Evolutionary conservation across 2,329 filamentous ascomycete genomes (phyloP), one percentile per base, ranked within the genome.

Genomic region (Aspergillus persii): DNA sequence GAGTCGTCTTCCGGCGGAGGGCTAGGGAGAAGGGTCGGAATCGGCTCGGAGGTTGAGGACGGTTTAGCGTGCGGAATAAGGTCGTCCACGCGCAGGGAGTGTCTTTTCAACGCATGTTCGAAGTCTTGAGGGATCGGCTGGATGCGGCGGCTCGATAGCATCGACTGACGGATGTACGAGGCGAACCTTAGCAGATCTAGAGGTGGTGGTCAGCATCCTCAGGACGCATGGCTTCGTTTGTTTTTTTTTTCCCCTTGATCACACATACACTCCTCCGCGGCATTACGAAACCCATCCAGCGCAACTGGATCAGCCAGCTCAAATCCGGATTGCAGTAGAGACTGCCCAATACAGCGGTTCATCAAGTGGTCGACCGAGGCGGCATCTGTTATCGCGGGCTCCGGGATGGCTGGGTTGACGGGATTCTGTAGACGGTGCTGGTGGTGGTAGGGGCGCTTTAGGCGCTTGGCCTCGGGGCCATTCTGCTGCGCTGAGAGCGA

Each of bases 71-170:
- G 67, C 31, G 72, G 69, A 26, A 63, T 63, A 39, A 79, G 72
- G 31, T 74, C 74, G 58, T 73, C 69, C 18, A 71, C 63, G 23
- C 66, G 63, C 39, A 77, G 49, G 15, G 59, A 66, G 47, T 68
- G 63, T 59, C 68, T 65, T 29, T 68, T 76, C 68, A 70, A 74
- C 67, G 68, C 75, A 41, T 80, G 75, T 58, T 84, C 79, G 69
- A 87, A 88, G 71, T 89, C 86, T 61, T 81, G 78, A 0, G 85
- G 81, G 26, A 85, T 81, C 1, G 85, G 82, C 50, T 80, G 77
- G 8, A 76, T 80, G 53, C 86, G 82, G 51, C 86, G 81, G 53
- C 79, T 79, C 49, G 80, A 79, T 46, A 78, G 72, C 86, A 88
- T 89, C 5, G 84, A 86, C 50, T 79, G 78, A 46, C 81, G 81